Evolutionary conservation across 2,329 filamentous ascomycete genomes (phyloP), one percentile per base, ranked within the genome.

Genomic region (Ophiostoma montium): DNA sequence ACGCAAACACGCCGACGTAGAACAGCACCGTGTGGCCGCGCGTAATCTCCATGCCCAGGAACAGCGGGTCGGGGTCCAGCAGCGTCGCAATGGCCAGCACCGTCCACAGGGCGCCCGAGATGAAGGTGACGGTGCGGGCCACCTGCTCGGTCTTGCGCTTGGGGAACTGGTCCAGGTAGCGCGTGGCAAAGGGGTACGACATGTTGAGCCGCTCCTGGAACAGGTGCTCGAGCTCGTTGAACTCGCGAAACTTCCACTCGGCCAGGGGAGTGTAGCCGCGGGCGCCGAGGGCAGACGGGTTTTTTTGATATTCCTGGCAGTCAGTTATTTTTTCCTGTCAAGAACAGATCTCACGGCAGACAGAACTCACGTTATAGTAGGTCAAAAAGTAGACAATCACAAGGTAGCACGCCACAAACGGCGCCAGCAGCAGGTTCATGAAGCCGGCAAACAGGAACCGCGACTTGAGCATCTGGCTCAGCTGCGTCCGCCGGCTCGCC

Each of bases 181-280:
- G 79, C 32, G 84, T 87, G 2, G 92, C 90, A 61, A 87, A 95
- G 0, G 90, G 89, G 60, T 92, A 88, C 0, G 92, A 95, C 84
- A 96, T 94, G 55, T 94, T 89, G 38, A 90, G 71, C 18, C 92
- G 80, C 55, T 90, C 85, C 52, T 88, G 78, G 59, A 96, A 98
- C 2, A 96, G 73, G 63, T 98, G 92, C 50, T 84, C 83, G 1
- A 98, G 73, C 63, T 98, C 92, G 59, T 98, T 98, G 72, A 96
- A 98, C 62, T 96, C 90, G 44, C 92, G 82, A 55, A 98, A 95
- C 59, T 95, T 96, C 92, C 92, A 98, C 62, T 95, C 85, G 0
- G 92, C 92, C 46, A 95, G 76, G 1, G 88, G 86, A 0, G 90
- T 96, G 61, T 95, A 98, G 56, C 88, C 82, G 36, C 92, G 80